These are phyloP conservation scores for Arxiozyma telluris DNA, from an alignment of 1,139 yeast genomes.

Conservation along the genomic window DNA sequence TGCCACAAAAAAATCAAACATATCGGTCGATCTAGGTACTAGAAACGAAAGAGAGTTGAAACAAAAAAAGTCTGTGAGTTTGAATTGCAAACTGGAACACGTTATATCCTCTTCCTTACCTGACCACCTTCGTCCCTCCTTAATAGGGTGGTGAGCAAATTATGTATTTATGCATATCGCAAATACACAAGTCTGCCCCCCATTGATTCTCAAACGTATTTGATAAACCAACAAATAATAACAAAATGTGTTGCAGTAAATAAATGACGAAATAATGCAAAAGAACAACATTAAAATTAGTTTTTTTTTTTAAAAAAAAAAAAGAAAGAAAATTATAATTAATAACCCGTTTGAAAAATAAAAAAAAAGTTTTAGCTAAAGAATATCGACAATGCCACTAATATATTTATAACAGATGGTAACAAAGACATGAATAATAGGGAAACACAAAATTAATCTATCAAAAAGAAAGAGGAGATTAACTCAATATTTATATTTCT, in stretches of 20 bases:
- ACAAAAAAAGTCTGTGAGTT: background rate
- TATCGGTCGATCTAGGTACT: slow-evolving; percentile 20
- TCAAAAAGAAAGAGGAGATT: background rate
- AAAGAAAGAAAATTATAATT: background rate
- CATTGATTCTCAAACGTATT: slow-evolving; percentile 25
- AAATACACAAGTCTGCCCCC: slow-evolving; percentile 3
- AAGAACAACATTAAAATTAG: background rate
- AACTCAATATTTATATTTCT: slow-evolving; percentile 27
- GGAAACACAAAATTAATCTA: background rate
- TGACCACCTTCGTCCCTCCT: slow-evolving; percentile 28
- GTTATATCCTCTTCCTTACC: background rate
- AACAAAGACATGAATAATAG: background rate
- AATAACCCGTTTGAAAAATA: slow-evolving; percentile 11
- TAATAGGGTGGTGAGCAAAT: slow-evolving; percentile 20
- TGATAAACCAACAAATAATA: slow-evolving; percentile 1
- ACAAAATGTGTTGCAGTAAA: background rate
- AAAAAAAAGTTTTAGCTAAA: slow-evolving; percentile 6
- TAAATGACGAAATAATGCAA: slow-evolving; percentile 1
- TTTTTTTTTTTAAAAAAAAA: too few species aligned
- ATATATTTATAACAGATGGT: slow-evolving; percentile 6
- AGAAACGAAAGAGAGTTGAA: background rate
- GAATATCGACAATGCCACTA: slow-evolving; percentile 19
- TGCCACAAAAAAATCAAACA: slow-evolving; percentile 25
- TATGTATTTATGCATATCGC: background rate
- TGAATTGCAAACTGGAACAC: background rate